Conservation (phyloP, 441 rosid genomes). For the Corymbia citriodora region DNA sequence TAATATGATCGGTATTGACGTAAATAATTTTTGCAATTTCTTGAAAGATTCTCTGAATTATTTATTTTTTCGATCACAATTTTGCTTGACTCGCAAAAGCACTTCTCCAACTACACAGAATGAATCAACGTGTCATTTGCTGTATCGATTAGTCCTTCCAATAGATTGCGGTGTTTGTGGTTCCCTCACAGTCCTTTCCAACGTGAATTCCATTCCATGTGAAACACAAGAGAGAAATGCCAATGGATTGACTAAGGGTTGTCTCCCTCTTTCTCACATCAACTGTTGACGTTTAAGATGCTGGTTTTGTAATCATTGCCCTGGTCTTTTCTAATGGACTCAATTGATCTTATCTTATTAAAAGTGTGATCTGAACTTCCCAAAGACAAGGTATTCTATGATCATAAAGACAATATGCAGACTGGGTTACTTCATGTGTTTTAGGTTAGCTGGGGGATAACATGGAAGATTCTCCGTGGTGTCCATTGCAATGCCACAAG, state of each 20-base stretch:
- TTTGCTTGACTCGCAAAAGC: neutral
- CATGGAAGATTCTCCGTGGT: neutral
- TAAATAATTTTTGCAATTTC: neutral
- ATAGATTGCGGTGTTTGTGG: neutral
- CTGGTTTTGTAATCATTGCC: neutral
- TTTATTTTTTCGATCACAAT: neutral
- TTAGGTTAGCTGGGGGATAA: neutral
- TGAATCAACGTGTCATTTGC: neutral
- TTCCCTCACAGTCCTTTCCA: neutral
- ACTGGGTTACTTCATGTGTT: neutral
- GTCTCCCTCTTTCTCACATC: neutral
- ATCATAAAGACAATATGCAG: neutral
- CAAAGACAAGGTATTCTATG: neutral
- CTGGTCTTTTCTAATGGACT: neutral
- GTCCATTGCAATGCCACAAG: neutral
- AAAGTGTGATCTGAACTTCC: neutral
- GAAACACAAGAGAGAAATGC: neutral
- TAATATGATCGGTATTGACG: rapidly evolving
- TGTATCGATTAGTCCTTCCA: neutral
- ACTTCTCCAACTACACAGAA: neutral
- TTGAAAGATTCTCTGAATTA: neutral
- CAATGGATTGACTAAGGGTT: neutral
- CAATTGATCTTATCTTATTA: neutral
- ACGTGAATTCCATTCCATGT: neutral
- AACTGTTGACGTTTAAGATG: neutral